Evolutionary conservation across 2,329 filamentous ascomycete genomes (phyloP), one percentile per base, ranked within the genome.

Genomic region (Hawksworthiomyces lignivorus): DNA sequence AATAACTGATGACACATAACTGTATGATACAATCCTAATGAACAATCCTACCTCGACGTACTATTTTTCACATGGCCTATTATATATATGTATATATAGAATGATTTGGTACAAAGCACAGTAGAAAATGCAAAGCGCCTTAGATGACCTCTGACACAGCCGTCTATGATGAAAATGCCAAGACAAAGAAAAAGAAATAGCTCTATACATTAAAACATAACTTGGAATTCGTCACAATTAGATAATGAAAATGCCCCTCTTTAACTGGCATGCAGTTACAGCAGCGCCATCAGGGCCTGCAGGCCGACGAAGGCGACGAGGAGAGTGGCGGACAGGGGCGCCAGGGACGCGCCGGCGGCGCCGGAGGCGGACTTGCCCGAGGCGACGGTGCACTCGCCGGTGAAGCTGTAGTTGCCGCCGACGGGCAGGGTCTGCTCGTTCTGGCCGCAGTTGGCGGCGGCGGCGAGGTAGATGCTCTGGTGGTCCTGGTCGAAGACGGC

Each of bases 401-500:
- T 52, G 34, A 52, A 43, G 24, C 12, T 36, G 42, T 40, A 48
- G 28, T 47, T 31, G 21, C 45, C 38, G 14, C 7, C 31, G 21
- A 37, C 34, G 6, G 44, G 8, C 29, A 56, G 52, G 21, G 45
- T 24, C 46, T 50, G 46, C 44, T 48, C 47, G 47, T 53, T 48
- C 43, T 36, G 44, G 37, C 54, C 54, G 45, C 54, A 56, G 48
- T 50, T 48, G 42, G 46, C 48, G n/a, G 52, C 52, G 38, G 47
- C 41, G 24, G 52, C 54, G 46, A 56, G 40, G 45, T 49, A 49
- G 47, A 56, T 50, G 41, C 48, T 36, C 35, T 39, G 29, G 46
- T 53, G 43, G 40, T 53, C 49, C 49, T 54, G 51, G 46, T 55
- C 53, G 18, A 54, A 55, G 26, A 55, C 41, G 32, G 20, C 22